Evolutionary conservation across 306 rosid species (phyloP), one percentile per base, ranked within the genome.

Genomic region (Myrica gale): DNA sequence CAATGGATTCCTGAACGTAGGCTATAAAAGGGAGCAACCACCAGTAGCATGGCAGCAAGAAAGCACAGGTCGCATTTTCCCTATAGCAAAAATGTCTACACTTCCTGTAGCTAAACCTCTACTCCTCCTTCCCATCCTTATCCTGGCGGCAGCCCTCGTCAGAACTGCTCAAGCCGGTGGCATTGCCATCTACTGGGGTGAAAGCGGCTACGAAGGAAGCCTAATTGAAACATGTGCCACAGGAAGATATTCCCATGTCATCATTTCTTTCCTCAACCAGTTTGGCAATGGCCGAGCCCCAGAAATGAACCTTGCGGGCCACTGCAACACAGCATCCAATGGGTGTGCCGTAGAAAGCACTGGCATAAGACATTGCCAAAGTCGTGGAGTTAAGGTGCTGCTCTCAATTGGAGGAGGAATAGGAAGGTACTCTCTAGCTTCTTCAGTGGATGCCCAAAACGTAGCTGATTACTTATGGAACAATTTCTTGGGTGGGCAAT

Each of bases 381-480:
- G 79, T 56, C 78, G 41, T 74, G 89, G 89, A 13, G 82, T 92
- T 85, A 87, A 90, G 69, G 85, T 89, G 6, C 19, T 90, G 46
- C 90, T 90, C 58, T 89, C 95, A 2, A 80, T 93, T 0, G 97
- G 97, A 41, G 97, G 97, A 2, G 93, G 84, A 23, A 1, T 79
- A 0, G 93, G 90, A 55, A 86, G 68, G 75, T 91, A 85, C 83
- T 74, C 93, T 72, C 61, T 91, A 1, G 23, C 95, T 17, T 91
- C 97, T 20, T 9, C 66, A 0, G 60, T 58, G 0, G 90, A 88
- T 43, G 97, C 96, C 1, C 80, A 85, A 56, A 75, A 52, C 2
- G 88, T 91, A 0, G 90, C 90, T 0, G 56, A 9, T 0, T 88
- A 79, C 55, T 44, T 93, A 12, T 91, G 90, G 89, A 85, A 85